Conservation (phyloP, 75 land plant genomes). For the Pseudotsuga menziesii region DNA sequence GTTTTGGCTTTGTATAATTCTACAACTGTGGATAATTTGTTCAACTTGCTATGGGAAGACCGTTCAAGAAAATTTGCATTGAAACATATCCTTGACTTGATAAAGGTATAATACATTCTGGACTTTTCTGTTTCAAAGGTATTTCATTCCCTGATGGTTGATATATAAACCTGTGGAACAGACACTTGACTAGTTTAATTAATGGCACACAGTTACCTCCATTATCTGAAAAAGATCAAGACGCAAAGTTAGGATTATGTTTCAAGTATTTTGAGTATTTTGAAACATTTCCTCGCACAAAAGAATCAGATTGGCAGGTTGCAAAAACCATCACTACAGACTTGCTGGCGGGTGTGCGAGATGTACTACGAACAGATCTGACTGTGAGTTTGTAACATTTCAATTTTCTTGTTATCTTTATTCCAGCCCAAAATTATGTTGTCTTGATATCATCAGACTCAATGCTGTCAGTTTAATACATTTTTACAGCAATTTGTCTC, state of each 20-base stretch:
- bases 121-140: not conserved
- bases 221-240: slow-evolving; percentile 57
- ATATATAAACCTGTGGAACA: not conserved
- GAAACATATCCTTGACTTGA: slow-evolving; percentile 52
- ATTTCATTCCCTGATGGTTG: not conserved
- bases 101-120: slow-evolving; percentile 60
- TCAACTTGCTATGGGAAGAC: slow-evolving; percentile 83
- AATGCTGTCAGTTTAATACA: not conserved
- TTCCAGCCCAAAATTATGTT: not conserved
- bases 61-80: slow-evolving; percentile 53
- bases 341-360: slow-evolving; percentile 71
- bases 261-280: slow-evolving; percentile 84
- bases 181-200: not conserved
- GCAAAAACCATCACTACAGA: slow-evolving; percentile 59
- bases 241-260: slow-evolving; percentile 73
- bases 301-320: slow-evolving; percentile 37
- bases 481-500: not conserved
- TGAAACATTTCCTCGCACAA: slow-evolving; percentile 72
- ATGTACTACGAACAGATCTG: slow-evolving; percentile 55
- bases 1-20: slow-evolving; percentile 50
- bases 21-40: slow-evolving; percentile 61
- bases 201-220: slow-evolving; percentile 46
- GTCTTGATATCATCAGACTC: not conserved
- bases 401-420: not conserved
- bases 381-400: not conserved